These are phyloP conservation scores for Lavandula angustifolia DNA, from an alignment of 257 asterid species.

Conservation along the genomic window DNA sequence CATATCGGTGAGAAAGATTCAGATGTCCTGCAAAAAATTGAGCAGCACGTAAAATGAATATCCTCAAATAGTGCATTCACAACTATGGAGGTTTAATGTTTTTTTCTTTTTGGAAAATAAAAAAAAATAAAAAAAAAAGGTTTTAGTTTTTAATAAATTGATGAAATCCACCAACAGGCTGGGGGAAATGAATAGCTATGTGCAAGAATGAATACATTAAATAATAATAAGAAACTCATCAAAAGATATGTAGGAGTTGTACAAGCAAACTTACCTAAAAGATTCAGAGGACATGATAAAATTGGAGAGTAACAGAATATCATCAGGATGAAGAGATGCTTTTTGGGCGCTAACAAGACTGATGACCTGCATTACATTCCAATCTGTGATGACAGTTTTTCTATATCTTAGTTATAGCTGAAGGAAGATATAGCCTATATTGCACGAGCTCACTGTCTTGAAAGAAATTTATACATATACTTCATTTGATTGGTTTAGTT, in stretches of 20 bases:
- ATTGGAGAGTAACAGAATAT: conserved; percentile 84
- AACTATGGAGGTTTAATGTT: background rate
- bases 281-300: conserved; percentile 93
- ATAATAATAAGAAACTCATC: background rate
- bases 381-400: conserved; percentile 30
- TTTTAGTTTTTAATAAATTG: too few relatives aligned
- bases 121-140: too few relatives aligned
- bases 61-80: conserved; percentile 19
- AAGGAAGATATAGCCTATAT: conserved; percentile 13
- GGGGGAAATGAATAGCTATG: too few relatives aligned
- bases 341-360: conserved; percentile 94
- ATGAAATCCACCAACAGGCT: too few relatives aligned
- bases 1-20: conserved; percentile 99
- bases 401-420: conserved; percentile 1
- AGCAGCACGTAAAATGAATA: conserved; percentile 25
- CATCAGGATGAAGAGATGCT: conserved; percentile 95
- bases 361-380: conserved; percentile 74
- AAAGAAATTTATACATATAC: background rate
- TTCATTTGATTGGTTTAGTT: conserved; percentile 1
- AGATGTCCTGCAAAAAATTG: conserved; percentile 74
- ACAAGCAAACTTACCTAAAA: conserved; percentile 60
- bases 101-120: too few relatives aligned
- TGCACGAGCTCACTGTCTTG: background rate
- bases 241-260: conserved; percentile 8
- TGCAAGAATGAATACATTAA: too few relatives aligned